phyloP scores from a whole-genome alignment of 176 grass and related monocot genomes.

The Cenchrus americanus region DNA sequence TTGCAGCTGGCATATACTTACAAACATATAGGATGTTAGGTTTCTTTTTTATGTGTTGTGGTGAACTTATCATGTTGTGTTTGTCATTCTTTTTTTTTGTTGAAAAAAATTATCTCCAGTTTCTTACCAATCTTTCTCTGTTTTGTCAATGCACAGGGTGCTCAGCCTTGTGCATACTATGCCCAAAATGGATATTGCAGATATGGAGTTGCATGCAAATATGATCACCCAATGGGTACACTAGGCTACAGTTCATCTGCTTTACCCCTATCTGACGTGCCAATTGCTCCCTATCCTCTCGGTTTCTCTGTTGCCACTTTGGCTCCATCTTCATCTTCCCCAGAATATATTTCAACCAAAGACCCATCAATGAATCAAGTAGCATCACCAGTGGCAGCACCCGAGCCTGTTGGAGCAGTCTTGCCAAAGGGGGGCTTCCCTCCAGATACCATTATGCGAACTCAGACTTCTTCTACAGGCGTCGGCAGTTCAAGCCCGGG shows the following conservation, averaged over 20 bases:
- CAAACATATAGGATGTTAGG: background rate
- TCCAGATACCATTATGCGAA: constrained; percentile 47
- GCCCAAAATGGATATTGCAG: constrained; percentile 81
- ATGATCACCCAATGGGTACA: constrained; percentile 76
- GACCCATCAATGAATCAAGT: constrained; percentile 55
- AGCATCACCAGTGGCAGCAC: constrained; percentile 47
- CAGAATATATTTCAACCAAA: constrained; percentile 65
- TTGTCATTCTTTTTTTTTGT: background rate
- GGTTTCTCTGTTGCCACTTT: constrained; percentile 62
- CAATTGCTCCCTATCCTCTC: constrained; percentile 62
- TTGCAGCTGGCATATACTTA: background rate
- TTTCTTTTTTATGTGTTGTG: constrained; percentile 27
- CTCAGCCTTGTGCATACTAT: constrained; percentile 76
- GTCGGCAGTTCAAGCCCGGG: constrained; percentile 53
- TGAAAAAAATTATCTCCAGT: background rate
- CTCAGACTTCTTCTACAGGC: constrained; percentile 54
- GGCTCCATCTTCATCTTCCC: constrained; percentile 70
- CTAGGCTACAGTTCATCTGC: constrained; percentile 73
- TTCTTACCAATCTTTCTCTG: constrained; percentile 40
- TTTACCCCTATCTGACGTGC: constrained; percentile 63
- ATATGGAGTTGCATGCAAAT: constrained; percentile 84
- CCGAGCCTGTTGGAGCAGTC: constrained; percentile 50
- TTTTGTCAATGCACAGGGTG: constrained; percentile 56
- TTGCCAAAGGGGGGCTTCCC: constrained; percentile 54
- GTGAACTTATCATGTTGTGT: background rate